Base-by-base conservation (phyloP, 179 eudicot species). In the Gypsophila paniculata region DNA sequence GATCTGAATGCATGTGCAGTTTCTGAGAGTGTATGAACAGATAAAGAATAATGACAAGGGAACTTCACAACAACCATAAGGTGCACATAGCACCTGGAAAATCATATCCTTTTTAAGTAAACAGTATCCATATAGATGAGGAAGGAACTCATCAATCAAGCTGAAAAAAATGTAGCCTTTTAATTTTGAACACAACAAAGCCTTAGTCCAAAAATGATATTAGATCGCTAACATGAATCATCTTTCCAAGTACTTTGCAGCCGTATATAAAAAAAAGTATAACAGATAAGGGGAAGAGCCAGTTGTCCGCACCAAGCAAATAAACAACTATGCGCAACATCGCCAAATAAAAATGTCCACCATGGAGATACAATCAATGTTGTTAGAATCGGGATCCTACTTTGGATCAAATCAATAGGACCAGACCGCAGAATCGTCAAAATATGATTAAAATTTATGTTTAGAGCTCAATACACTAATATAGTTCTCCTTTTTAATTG, bases 261-360 rank as follows among this genome's bases (percentile, higher is more conserved):
- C 52, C 52, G n/a, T n/a, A 46, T 46, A 13, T 46, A 7, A 10
- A 19, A 8, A 19, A n/a, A 2, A 54, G 23, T 17, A 54, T n/a
- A 19, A n/a, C 23, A 19, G 0, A 7, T 54, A 66, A 23, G 38
- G 57, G 38, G 36, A 21, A 12, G 19, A 44, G 36, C 48, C n/a
- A 17, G 1, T 44, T 46, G 69, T 65, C 5, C 34, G 11, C 70
- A 46, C 26, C 57, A 46, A 46, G 42, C 34, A 19, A 9, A 42
- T 22, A 65, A 42, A 46, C 54, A 66, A 66, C 34, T 23, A 46
- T 12, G 18, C 2, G 70, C 54, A 66, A 66, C 34, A 61, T 61
- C 18, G 5, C 11, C 19, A 0, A 44, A 23, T 44, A 12, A 48
- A 48, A 14, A 23, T 42, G 11, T 19, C 32, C 57, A 48, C 23